Conservation (phyloP, 140 eudicot species). For the Stevia rebaudiana region DNA sequence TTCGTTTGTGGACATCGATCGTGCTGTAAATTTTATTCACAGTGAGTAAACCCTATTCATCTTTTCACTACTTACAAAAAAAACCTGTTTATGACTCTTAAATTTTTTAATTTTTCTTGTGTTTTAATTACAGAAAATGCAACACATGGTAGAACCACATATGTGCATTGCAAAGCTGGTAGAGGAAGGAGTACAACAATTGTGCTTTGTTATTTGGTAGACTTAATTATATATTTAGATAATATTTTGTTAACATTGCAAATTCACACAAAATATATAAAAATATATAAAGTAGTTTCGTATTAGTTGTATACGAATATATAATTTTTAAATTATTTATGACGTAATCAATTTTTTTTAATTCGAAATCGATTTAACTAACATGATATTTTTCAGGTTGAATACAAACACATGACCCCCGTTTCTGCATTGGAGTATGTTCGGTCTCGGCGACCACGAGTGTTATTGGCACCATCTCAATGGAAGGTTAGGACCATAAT, state of each 20-base stretch:
- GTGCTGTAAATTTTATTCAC: slow-evolving; percentile 85
- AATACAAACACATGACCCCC: slow-evolving; percentile 83
- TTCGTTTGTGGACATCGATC: slow-evolving; percentile 67
- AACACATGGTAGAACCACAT: slow-evolving; percentile 54
- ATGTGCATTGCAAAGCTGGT: slow-evolving; percentile 98
- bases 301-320: background rate
- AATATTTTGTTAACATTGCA: background rate
- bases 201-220: slow-evolving; percentile 89
- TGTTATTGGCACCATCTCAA: slow-evolving; percentile 76
- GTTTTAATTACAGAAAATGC: slow-evolving; percentile 57
- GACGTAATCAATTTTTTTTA: background rate
- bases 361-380: no score
- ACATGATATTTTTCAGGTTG: slow-evolving; percentile 42
- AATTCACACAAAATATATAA: no score
- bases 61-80: background rate
- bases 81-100: background rate
- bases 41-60: slow-evolving; percentile 37
- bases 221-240: background rate
- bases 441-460: slow-evolving; percentile 82
- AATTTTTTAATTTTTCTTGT: background rate
- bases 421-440: slow-evolving; percentile 72
- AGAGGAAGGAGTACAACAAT: slow-evolving; percentile 93
- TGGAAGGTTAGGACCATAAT: slow-evolving; percentile 62
- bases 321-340: no score
- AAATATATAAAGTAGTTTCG: no score